These are phyloP conservation scores for Hygrophila difformis DNA, from an alignment of 257 asterid genomes.

Conservation along the genomic window DNA sequence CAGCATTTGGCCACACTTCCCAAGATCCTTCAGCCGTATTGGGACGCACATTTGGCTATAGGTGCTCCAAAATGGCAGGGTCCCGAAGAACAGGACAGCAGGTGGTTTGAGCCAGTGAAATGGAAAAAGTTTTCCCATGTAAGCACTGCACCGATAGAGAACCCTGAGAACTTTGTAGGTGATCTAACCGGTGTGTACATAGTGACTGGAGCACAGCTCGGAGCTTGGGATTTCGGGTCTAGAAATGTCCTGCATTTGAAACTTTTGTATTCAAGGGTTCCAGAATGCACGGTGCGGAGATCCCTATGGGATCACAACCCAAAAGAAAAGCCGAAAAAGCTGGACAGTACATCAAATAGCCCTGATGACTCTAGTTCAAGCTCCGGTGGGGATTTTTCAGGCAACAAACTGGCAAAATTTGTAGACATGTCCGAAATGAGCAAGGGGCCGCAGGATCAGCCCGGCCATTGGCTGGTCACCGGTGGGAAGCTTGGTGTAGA, in stretches of 20 bases:
- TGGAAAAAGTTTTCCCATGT: constrained; percentile 85
- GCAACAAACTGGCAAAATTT: constrained; percentile 65
- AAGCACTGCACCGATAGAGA: constrained; percentile 76
- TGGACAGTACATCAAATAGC: constrained; percentile 6
- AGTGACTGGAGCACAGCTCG: constrained; percentile 84
- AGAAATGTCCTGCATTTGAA: constrained; percentile 71
- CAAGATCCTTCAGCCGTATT: constrained; percentile 63
- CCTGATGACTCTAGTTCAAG: constrained; percentile 35
- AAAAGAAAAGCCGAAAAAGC: constrained; percentile 30
- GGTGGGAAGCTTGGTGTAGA: constrained; percentile 91
- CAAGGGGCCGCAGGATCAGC: constrained; percentile 68
- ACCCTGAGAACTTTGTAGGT: constrained; percentile 52
- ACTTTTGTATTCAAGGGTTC: constrained; percentile 59
- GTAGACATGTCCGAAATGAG: constrained; percentile 59
- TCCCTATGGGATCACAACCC: constrained; percentile 68
- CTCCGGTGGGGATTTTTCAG: constrained; percentile 29
- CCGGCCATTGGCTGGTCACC: constrained; percentile 85
- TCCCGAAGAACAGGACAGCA: constrained; percentile 81
- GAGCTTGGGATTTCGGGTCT: constrained; percentile 84
- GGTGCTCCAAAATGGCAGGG: constrained; percentile 95
- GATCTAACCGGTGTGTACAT: constrained; percentile 51
- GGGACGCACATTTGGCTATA: constrained; percentile 67
- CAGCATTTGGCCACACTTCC: constrained; percentile 60
- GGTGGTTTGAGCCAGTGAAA: constrained; percentile 85
- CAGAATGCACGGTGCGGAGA: constrained; percentile 66